phyloP scores from a whole-genome alignment of 148 eudicot genomes.

The Vaccinium corymbosum region DNA sequence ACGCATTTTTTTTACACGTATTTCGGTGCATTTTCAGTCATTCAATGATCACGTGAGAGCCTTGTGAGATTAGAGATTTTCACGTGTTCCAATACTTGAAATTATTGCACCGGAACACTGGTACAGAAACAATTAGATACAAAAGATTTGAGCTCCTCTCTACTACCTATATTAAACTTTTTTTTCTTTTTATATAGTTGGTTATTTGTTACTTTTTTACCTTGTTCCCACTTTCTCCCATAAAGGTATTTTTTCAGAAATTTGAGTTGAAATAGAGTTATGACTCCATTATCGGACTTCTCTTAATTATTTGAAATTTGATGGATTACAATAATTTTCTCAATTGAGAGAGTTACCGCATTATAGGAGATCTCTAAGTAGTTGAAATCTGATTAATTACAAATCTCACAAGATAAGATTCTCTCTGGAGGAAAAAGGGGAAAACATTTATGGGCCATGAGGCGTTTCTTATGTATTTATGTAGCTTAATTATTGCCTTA shows the following conservation, averaged over 20 bases:
- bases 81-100: no score
- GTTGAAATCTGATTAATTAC: background rate
- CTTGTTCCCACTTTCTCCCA: background rate
- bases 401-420: constrained; percentile 1
- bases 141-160: background rate
- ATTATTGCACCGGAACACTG: no score
- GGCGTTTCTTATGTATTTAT: no score
- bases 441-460: background rate
- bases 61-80: no score
- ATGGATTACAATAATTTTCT: background rate
- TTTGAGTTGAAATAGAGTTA: background rate
- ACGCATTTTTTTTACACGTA: background rate
- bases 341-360: background rate
- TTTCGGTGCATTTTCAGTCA: background rate
- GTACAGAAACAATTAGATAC: no score
- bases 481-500: no score
- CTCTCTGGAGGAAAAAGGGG: background rate
- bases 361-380: background rate
- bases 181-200: background rate
- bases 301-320: background rate
- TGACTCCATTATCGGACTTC: background rate
- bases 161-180: background rate
- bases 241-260: background rate
- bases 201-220: background rate
- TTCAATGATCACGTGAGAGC: background rate